Evolutionary conservation across 345 rosid species (phyloP).

Genomic region (Luvunga scandens): DNA sequence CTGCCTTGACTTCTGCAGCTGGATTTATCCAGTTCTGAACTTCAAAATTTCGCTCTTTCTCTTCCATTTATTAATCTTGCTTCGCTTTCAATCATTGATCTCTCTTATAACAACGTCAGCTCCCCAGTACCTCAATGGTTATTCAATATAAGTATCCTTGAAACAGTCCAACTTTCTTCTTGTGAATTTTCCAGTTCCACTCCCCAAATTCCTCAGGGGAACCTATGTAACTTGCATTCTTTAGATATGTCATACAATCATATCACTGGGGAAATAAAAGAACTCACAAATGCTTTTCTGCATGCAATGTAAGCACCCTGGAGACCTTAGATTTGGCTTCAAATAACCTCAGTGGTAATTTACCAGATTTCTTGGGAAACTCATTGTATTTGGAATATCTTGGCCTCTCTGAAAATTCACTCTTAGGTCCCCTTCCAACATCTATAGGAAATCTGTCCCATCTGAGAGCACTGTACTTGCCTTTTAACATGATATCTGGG

Average conservation of each 20-base stretch:
- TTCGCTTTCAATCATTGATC: conserved; percentile 25
- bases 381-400: conserved; percentile 7
- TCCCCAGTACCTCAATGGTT: conserved; percentile 23
- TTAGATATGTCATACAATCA: conserved; percentile 6
- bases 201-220: neutral
- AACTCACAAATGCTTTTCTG: conserved; percentile 2
- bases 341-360: conserved; percentile 7
- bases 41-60: conserved; percentile 13
- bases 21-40: conserved; percentile 20
- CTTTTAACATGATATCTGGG: conserved; percentile 3
- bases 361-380: conserved; percentile 20
- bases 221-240: conserved; percentile 1
- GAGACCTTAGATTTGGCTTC: neutral
- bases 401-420: neutral
- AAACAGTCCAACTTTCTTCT: accelerated
- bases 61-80: conserved; percentile 16
- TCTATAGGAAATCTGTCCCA: conserved; percentile 22
- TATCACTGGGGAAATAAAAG: neutral
- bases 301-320: neutral
- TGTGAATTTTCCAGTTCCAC: neutral
- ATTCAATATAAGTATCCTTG: conserved; percentile 7
- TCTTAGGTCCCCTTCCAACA: conserved; percentile 25
- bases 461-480: conserved; percentile 14
- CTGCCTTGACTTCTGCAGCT: conserved; percentile 29
- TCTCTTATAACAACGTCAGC: conserved; percentile 26